phyloP scores from a whole-genome alignment of 306 rosid genomes.

The Benincasa hispida region DNA sequence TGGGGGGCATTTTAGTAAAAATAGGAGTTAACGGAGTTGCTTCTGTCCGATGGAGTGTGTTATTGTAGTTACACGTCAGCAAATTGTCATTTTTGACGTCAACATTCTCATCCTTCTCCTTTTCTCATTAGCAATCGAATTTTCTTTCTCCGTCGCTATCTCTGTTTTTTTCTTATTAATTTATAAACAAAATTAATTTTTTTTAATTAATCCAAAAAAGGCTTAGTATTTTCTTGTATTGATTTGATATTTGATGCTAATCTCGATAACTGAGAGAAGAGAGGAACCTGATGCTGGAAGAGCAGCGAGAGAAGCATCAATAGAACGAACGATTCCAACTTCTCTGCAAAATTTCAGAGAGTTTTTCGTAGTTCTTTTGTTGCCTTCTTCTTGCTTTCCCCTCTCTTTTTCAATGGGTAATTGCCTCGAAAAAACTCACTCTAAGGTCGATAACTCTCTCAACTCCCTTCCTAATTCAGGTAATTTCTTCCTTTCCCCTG shows the following conservation, averaged over 20 bases:
- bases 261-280: not conserved
- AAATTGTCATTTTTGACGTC: not conserved
- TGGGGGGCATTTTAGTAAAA: not conserved
- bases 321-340: not conserved
- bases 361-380: not conserved
- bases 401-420: conserved; percentile 8
- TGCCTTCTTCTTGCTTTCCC: not conserved
- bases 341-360: not conserved
- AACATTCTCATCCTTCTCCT: not conserved
- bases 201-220: not conserved
- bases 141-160: not conserved
- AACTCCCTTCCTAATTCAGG: conserved; percentile 11
- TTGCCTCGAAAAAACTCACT: conserved; percentile 5
- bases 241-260: not conserved
- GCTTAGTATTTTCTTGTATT: not conserved
- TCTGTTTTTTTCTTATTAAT: not conserved
- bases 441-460: conserved; percentile 11
- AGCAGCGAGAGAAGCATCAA: not conserved
- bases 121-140: not conserved
- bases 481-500: not conserved
- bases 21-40: not conserved
- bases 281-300: not conserved
- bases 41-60: not conserved
- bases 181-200: not conserved
- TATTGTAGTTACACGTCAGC: not conserved